Percentiles rank a stretch among this genome's conserved stretches.
Evolutionary conservation across 495 filamentous ascomycete species (phyloP).

Genomic region (Tuber microsphaerosporum): DNA sequence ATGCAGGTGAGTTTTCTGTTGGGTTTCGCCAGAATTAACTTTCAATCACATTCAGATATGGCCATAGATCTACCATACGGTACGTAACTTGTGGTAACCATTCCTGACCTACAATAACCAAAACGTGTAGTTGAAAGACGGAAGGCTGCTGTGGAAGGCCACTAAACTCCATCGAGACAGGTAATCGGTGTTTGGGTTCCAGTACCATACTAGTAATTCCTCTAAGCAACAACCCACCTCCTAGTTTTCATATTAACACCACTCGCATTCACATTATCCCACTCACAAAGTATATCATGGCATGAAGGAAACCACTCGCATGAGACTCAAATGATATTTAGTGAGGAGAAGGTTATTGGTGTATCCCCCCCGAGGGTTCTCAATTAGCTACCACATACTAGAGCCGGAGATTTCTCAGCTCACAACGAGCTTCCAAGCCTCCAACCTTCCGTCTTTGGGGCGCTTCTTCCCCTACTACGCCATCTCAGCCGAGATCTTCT

Average conservation of each 20-base stretch:
- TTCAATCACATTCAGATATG: neutral
- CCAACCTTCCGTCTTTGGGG: neutral
- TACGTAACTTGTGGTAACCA: neutral
- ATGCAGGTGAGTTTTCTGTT: neutral
- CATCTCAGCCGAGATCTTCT: constrained; percentile 24
- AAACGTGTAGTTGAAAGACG: neutral
- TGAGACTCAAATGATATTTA: neutral
- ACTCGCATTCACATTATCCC: neutral
- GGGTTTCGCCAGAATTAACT: neutral
- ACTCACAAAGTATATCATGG: neutral
- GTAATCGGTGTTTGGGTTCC: neutral
- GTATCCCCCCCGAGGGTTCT: neutral
- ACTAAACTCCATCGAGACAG: neutral
- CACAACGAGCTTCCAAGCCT: neutral
- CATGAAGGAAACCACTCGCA: neutral
- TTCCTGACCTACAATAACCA: neutral
- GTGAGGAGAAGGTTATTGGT: neutral
- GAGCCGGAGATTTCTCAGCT: neutral
- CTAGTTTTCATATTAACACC: neutral
- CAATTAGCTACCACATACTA: neutral
- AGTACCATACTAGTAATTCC: no score
- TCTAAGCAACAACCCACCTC: neutral
- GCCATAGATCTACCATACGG: neutral
- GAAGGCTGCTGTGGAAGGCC: neutral
- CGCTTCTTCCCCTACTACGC: neutral